Evolutionary conservation across 2,329 filamentous ascomycete genomes (phyloP).

Genomic region (Diaporthe sp.): DNA sequence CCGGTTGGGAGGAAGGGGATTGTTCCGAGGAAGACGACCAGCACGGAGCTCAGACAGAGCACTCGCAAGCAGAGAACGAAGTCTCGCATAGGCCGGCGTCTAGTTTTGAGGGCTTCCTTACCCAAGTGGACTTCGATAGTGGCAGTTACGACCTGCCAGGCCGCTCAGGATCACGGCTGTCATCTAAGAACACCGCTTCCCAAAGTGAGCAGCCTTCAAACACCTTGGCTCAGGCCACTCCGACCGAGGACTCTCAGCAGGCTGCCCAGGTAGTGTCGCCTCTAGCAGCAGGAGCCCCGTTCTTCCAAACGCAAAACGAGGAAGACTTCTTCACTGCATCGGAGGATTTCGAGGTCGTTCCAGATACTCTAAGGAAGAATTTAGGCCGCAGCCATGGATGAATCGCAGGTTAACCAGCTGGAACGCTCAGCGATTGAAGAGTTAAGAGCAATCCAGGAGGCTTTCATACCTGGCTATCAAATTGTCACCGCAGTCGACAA

Average conservation of each 20-base stretch:
- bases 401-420: conserved; percentile 10
- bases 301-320: conserved; percentile 28
- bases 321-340: conserved; percentile 31
- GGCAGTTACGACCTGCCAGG: conserved; percentile 11
- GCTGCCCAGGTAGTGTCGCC: conserved; percentile 32
- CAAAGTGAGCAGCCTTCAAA: background rate
- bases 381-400: conserved; percentile 25
- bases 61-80: background rate
- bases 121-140: conserved; percentile 30
- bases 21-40: background rate
- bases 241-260: conserved; percentile 30
- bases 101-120: conserved; percentile 29
- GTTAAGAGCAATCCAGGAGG: conserved; percentile 28
- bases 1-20: conserved; percentile 8
- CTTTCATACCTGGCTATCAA: conserved; percentile 25
- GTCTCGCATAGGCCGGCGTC: background rate
- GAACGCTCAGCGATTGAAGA: conserved; percentile 24
- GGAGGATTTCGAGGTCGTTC: conserved; percentile 31
- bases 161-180: background rate
- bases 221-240: conserved; percentile 12
- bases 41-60: background rate
- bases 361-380: conserved; percentile 20
- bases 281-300: conserved; percentile 4
- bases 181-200: background rate
- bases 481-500: background rate